Evolutionary conservation across 805 yeast genomes (phyloP).

Genomic region (Groenewaldozyma salmanticensis): DNA sequence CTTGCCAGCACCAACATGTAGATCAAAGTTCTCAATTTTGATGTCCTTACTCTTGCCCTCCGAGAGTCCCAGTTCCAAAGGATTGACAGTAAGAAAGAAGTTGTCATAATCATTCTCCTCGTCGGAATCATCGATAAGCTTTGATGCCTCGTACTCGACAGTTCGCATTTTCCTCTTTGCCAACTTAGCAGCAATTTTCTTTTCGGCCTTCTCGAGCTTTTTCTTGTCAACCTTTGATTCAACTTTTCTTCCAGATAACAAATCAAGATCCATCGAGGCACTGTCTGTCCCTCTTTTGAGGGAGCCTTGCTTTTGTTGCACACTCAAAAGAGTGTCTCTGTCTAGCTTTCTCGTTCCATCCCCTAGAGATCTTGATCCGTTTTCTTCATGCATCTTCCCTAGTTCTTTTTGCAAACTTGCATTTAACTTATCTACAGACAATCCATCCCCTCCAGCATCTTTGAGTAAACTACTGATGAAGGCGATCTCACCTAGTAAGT

Average conservation of each 20-base stretch:
- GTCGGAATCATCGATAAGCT: slow-evolving; percentile 52
- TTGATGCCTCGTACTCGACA: slow-evolving; percentile 62
- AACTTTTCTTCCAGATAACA: slow-evolving; percentile 72
- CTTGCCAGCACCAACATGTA: slow-evolving; percentile 92
- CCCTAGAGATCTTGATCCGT: slow-evolving; percentile 33
- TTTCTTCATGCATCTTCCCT: slow-evolving; percentile 42
- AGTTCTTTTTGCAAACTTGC: slow-evolving; percentile 38
- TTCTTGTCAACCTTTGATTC: slow-evolving; percentile 93
- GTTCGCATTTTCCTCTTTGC: slow-evolving; percentile 54
- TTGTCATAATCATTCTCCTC: slow-evolving; percentile 75
- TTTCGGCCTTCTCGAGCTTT: slow-evolving; percentile 94
- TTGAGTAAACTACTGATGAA: slow-evolving; percentile 57
- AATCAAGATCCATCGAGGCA: slow-evolving; percentile 82
- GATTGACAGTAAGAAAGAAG: slow-evolving; percentile 90
- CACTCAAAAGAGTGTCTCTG: slow-evolving; percentile 52
- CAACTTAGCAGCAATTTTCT: slow-evolving; percentile 93
- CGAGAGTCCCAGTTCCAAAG: slow-evolving; percentile 62
- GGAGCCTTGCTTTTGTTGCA: slow-evolving; percentile 27
- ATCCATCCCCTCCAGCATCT: slow-evolving; percentile 73
- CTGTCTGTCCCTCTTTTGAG: slow-evolving; percentile 47
- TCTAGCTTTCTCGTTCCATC: slow-evolving; percentile 86
- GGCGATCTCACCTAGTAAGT: slow-evolving; percentile 54
- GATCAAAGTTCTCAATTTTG: slow-evolving; percentile 83
- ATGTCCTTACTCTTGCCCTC: slow-evolving; percentile 92
- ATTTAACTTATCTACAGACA: slow-evolving; percentile 48